A percentile compares a stretch with the other conserved stretches of the same genome.
Conservation (phyloP, 495 filamentous ascomycete species). For the Xylaria flabelliformis region DNA sequence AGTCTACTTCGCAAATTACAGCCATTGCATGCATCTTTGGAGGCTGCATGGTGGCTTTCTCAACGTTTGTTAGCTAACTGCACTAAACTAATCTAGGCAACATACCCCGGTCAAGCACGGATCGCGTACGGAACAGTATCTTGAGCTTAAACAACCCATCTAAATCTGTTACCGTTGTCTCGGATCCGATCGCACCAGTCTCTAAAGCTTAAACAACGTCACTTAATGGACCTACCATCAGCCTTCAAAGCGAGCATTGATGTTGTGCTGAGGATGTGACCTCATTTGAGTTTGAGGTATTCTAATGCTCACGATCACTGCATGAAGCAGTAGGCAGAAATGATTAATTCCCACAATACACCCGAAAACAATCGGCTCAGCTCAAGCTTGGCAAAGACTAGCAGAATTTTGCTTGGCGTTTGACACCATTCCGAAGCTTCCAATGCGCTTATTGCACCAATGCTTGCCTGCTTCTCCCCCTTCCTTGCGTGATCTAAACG, state of each 20-base stretch:
- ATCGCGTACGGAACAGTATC: neutral
- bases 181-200: neutral
- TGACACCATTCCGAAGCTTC: conserved; percentile 3
- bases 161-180: conserved; percentile 4
- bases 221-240: neutral
- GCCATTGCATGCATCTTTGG: neutral
- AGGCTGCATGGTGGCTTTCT: conserved; percentile 1
- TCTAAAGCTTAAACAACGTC: conserved; percentile 2
- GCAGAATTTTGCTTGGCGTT: conserved; percentile 9
- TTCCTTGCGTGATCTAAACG: neutral
- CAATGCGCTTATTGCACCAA: neutral
- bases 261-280: neutral
- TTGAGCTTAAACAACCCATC: neutral
- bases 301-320: neutral
- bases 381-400: conserved; percentile 12
- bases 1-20: neutral
- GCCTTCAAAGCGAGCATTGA: neutral
- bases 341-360: neutral
- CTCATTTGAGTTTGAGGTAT: neutral
- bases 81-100: neutral
- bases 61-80: neutral
- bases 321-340: neutral
- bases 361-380: neutral
- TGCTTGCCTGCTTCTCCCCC: neutral
- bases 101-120: neutral